phyloP scores from a whole-genome alignment of 148 eudicot genomes.

The Pharnaceum exiguum region DNA sequence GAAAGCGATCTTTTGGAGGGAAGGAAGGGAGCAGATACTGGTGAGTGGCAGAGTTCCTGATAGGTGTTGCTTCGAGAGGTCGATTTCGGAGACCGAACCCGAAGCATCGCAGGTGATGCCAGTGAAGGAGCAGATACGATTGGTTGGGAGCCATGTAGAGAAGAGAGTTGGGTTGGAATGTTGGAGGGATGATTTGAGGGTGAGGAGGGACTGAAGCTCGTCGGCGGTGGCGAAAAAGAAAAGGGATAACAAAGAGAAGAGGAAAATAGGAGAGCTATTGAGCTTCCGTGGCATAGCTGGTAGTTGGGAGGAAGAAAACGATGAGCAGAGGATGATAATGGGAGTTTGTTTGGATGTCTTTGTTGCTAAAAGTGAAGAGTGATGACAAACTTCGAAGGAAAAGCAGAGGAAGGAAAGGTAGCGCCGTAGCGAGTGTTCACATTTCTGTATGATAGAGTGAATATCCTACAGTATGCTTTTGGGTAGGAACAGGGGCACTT shows the following conservation, averaged over 20 bases:
- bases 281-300: neutral
- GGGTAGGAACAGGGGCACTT: no score
- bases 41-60: constrained; percentile 42
- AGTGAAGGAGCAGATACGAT: constrained; percentile 24
- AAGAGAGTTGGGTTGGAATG: constrained; percentile 28
- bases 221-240: neutral
- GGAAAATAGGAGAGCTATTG: neutral
- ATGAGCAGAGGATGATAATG: neutral
- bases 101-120: constrained; percentile 36
- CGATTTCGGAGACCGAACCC: constrained; percentile 34
- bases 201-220: constrained; percentile 27
- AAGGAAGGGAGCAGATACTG: constrained; percentile 45
- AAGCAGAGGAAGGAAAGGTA: neutral
- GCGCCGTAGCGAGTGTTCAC: constrained; percentile 9
- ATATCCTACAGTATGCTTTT: no score
- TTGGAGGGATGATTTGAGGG: constrained; percentile 32
- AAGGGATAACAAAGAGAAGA: constrained; percentile 9
- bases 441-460: neutral
- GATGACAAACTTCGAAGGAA: constrained; percentile 10
- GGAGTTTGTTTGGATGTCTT: constrained; percentile 14
- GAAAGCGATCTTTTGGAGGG: constrained; percentile 55
- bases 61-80: constrained; percentile 48
- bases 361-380: constrained; percentile 13
- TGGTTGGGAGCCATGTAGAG: constrained; percentile 29
- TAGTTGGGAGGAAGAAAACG: neutral